phyloP scores from a whole-genome alignment of 768 basidiomycete genomes.

The Boletus reticulatus region DNA sequence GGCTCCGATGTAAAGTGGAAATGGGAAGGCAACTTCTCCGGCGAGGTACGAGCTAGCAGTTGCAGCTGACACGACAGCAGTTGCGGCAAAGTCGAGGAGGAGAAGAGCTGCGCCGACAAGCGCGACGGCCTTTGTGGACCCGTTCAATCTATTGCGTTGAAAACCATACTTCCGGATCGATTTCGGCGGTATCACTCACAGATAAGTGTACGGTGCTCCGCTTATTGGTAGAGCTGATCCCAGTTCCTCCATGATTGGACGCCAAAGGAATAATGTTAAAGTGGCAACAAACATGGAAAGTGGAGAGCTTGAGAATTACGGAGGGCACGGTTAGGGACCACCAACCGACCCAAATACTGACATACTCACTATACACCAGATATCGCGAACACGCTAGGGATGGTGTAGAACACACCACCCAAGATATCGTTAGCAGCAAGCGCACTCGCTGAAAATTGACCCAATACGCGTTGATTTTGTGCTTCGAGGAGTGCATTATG shows the following conservation, averaged over 20 bases:
- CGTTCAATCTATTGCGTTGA: constrained; percentile 47
- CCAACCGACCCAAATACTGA: not conserved
- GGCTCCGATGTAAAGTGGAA: constrained; percentile 51
- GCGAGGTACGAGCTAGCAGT: constrained; percentile 67
- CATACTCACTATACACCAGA: constrained; percentile 60
- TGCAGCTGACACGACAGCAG: constrained; percentile 69
- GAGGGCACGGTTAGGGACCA: not conserved
- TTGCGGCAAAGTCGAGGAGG: constrained; percentile 70
- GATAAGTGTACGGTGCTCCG: constrained; percentile 70
- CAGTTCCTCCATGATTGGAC: constrained; percentile 72
- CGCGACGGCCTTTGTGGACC: constrained; percentile 60
- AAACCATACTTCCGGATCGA: not conserved
- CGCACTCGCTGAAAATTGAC: constrained; percentile 63
- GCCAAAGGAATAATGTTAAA: constrained; percentile 63
- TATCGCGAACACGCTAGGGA: constrained; percentile 62
- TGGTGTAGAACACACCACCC: constrained; percentile 66
- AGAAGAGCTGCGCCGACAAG: constrained; percentile 64
- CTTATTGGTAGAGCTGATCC: constrained; percentile 65
- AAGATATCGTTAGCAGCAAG: constrained; percentile 67
- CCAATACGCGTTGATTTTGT: constrained; percentile 44
- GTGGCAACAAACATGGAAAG: constrained; percentile 65
- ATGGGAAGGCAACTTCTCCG: constrained; percentile 59
- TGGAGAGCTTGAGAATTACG: constrained; percentile 49
- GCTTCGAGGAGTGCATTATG: constrained; percentile 29
- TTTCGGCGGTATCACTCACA: constrained; percentile 38